Base-by-base conservation (phyloP, 352 stramenopile species). In the Phytophthora chlamydospora region DNA sequence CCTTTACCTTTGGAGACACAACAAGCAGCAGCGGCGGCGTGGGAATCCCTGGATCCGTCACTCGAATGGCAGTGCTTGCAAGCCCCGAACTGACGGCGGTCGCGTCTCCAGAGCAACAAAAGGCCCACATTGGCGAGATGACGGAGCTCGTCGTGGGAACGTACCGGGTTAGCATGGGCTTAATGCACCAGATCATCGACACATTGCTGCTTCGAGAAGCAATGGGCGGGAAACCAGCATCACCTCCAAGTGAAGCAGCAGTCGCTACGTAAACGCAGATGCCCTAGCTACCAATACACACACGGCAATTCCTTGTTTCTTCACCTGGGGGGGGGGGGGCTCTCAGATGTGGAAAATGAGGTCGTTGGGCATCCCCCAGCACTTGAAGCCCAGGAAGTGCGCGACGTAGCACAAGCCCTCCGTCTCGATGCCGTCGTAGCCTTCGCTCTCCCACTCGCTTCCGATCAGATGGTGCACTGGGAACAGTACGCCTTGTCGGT, bases 351-450 rank as follows among this genome's bases (percentile, higher is more conserved):
- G 71, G 36, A 71, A 70, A 29, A 77, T 78, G 16, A 67, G 31
- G 8, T 81, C 68, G 46, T 84, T 69, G 2, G 73, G 70, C 76
- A 85, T 80, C 11, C 66, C 67, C 66, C 71, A 85, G 58, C 73
- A 85, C 41, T 68, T 76, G 62, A 72, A 80, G 0, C 76, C 76
- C 12, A 85, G 44, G 36, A 85, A 76, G 32, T 78, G 70, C n/a
- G 76, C 76, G 4, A 64, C 29, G 49, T 80, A 82, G 43, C 73
- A 83, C 6, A 85, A 27, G 12, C 76, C 76, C 27, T 80, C 70
- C 8, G 70, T 79, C 54, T 85, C 76, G 27, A 85, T 78, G 17
- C 68, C 76, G 43, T 86, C 76, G 56, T 75, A 81, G 0, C 76
- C 73, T 52, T 83, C 74, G 6, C 35, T 41, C n/a, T 58, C 50